These are phyloP conservation scores for Angophora floribunda DNA, from an alignment of 345 rosid genomes.

Conservation along the genomic window DNA sequence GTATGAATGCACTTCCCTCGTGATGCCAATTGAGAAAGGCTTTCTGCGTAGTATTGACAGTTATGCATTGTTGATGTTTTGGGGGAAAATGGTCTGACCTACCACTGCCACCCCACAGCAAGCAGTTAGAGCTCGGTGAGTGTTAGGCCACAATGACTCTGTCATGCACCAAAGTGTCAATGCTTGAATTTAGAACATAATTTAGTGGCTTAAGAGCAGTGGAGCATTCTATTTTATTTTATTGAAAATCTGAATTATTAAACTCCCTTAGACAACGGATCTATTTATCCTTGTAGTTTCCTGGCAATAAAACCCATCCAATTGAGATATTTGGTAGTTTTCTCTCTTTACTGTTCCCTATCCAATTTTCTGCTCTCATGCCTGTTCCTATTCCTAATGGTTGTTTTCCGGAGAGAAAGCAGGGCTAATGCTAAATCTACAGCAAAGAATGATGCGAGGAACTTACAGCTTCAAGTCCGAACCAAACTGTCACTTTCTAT, in stretches of 20 bases:
- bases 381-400: too few species aligned
- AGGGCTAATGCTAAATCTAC: too few species aligned
- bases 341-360: rapidly evolving
- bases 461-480: too few species aligned
- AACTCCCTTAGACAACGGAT: not conserved
- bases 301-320: rapidly evolving
- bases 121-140: not conserved
- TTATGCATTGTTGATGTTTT: not conserved
- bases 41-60: not conserved
- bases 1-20: not conserved
- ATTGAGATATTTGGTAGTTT: not conserved
- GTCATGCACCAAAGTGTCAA: rapidly evolving
- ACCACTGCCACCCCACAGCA: not conserved
- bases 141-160: not conserved
- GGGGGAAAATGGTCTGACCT: not conserved
- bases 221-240: not conserved
- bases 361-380: not conserved
- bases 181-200: not conserved
- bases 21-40: not conserved
- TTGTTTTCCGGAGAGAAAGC: too few species aligned
- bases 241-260: not conserved
- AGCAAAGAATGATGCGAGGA: too few species aligned
- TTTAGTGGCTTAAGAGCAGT: not conserved
- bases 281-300: not conserved
- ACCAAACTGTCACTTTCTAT: not conserved